These are phyloP conservation scores for Trichoderma reesei DNA, from an alignment of 495 filamentous ascomycete species.

Conservation along the genomic window DNA sequence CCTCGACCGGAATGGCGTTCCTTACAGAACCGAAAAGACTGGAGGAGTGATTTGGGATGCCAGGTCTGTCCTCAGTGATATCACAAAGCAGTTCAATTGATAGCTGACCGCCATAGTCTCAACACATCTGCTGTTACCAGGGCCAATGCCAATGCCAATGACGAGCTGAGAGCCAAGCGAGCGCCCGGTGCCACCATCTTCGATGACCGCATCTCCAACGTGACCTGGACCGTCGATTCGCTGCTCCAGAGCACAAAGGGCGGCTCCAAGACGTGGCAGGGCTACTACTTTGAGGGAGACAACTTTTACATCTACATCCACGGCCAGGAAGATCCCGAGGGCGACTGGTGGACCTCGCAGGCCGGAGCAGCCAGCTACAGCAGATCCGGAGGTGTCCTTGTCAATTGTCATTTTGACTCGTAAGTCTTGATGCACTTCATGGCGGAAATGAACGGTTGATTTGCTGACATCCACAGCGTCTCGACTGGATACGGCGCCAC, in stretches of 20 bases:
- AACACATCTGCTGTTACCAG: neutral
- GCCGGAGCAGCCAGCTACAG: conserved; percentile 33
- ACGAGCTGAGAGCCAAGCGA: neutral
- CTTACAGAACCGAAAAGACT: conserved; percentile 13
- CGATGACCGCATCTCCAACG: conserved; percentile 72
- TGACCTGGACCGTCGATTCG: conserved; percentile 38
- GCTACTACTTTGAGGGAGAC: conserved; percentile 79
- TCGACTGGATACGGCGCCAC: conserved; percentile 84
- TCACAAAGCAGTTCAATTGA: neutral
- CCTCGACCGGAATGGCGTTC: conserved; percentile 43
- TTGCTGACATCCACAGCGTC: conserved; percentile 45
- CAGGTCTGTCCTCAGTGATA: conserved; percentile 14
- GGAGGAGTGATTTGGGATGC: neutral
- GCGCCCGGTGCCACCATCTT: conserved; percentile 37
- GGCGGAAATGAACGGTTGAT: neutral
- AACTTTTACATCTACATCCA: conserved; percentile 90
- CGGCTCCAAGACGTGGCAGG: conserved; percentile 22
- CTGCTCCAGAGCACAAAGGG: conserved; percentile 13
- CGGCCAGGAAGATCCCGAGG: conserved; percentile 60
- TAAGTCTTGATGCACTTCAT: conserved; percentile 11
- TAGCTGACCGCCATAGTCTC: neutral
- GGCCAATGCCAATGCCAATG: conserved; percentile 15
- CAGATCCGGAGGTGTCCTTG: conserved; percentile 67
- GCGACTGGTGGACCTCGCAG: conserved; percentile 51
- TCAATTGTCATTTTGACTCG: conserved; percentile 91